Evolutionary conservation across 768 basidiomycete species (phyloP), one percentile per base, ranked within the genome.

Genomic region (Russula emetica): DNA sequence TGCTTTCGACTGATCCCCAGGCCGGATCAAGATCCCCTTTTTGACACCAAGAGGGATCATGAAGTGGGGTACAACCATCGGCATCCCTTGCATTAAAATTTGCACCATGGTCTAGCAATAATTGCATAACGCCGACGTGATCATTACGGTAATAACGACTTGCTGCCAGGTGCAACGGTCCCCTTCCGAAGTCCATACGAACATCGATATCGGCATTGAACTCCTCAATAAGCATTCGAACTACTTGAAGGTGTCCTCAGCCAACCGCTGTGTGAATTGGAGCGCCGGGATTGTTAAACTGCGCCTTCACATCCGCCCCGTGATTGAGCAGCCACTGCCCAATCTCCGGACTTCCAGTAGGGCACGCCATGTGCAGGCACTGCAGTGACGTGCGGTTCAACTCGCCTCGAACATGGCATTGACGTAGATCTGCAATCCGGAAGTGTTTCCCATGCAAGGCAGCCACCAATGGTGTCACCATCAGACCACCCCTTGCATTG

Each of bases 261-360:
- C 0, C 1, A 22, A n/a, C 38, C 16, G 62, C 56, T 0, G 0
- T 0, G 28, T 59, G 40, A 8, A 63, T 30, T 22, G 62, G 16
- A 11, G n/a, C n/a, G n/a, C n/a, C n/a, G 50, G n/a, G 1, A 0
- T 8, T 0, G 0, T 2, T 0, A 0, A 11, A 0, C 4, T 10
- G 50, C 9, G 30, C n/a, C 24, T 56, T 22, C 16, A 54, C 32
- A 20, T 61, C 32, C 2, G 42, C 60, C 1, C 60, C 30, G 20
- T 26, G 60, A 26, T 34, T 13, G 32, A 61, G 16, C 6, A 61
- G 42, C 60, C 60, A 61, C 5, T 7, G 9, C 22, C 26, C 16
- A 26, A 24, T 20, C 0, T 61, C 32, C 1, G 28, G 8, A n/a
- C 3, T 3, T 9, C n/a, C 51, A 0, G 0, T 1, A 2, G 2